Evolutionary conservation across 2,329 filamentous ascomycete genomes (phyloP), one percentile per base, ranked within the genome.

Genomic region (Macroventuria anomochaeta): DNA sequence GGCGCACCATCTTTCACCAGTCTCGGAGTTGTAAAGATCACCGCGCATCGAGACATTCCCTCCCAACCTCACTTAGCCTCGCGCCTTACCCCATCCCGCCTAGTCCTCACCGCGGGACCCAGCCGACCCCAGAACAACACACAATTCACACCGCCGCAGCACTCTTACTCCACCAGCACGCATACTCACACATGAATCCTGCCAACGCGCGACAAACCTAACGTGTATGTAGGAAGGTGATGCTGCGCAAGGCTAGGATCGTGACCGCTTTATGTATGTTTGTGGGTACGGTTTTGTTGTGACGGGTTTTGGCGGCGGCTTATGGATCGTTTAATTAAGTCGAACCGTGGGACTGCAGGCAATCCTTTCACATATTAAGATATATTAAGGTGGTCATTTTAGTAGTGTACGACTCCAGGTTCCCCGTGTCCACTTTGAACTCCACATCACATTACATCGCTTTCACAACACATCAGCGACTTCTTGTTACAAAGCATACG

Each of bases 261-360:
- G 39, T 54, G 51, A 54, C 51, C 51, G 51, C 51, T 49, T 44
- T 46, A 29, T 54, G 51, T 54, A 43, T n/a, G 40, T 12, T 32
- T 39, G 51, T 48, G 51, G 44, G 25, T 39, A 47, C 8, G 28
- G 12, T 33, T 23, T 21, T n/a, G 3, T 6, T n/a, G 8, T 18
- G 33, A 40, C 25, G 28, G 38, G 11, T 25, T 29, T 29, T 25
- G 37, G 28, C 31, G 38, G 51, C 44, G 51, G 51, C 37, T 37
- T 42, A 32, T 21, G 18, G 34, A 15, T 28, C 4, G 11, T 29
- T 28, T 52, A 46, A 46, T 46, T 29, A 36, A 46, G 11, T 7
- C 7, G 36, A 44, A 32, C n/a, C 21, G 15, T 40, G 37, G 18
- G 31, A 47, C 43, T 17, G 32, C 50, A 53, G 50, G 37, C 25